Evolutionary conservation across 257 asterid species (phyloP).

Genomic region (Plantago elongata): DNA sequence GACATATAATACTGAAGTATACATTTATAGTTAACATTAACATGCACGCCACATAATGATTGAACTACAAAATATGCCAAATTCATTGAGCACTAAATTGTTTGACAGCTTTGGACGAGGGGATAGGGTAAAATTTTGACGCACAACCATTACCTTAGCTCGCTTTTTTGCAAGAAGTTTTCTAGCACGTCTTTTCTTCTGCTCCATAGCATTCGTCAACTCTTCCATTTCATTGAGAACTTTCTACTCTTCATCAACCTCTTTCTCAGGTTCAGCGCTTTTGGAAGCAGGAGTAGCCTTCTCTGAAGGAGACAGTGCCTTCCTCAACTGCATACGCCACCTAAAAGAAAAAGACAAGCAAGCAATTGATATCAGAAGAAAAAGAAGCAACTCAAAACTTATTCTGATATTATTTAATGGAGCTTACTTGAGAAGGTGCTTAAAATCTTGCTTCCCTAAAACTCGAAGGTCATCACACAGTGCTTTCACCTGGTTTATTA

Average conservation of each 20-base stretch:
- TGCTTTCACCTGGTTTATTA: slow-evolving; percentile 55
- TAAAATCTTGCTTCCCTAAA: slow-evolving; percentile 88
- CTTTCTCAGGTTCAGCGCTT: slow-evolving; percentile 36
- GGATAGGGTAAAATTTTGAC: slow-evolving; percentile 1
- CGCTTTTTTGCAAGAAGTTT: slow-evolving; percentile 61
- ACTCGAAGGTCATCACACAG: slow-evolving; percentile 84
- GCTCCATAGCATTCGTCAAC: slow-evolving; percentile 70
- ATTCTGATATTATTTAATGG: background rate
- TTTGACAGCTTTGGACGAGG: background rate
- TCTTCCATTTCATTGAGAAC: slow-evolving; percentile 83
- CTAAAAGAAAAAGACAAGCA: slow-evolving; percentile 29
- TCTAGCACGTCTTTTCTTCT: slow-evolving; percentile 71
- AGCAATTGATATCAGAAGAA: slow-evolving; percentile 4
- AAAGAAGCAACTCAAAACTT: background rate
- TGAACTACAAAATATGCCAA: background rate
- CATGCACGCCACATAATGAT: background rate
- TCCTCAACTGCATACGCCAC: slow-evolving; percentile 79
- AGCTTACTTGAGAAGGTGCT: slow-evolving; percentile 74
- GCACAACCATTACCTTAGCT: slow-evolving; percentile 52
- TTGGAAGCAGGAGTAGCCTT: slow-evolving; percentile 37
- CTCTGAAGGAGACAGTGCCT: slow-evolving; percentile 71
- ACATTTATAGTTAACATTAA: too few species aligned
- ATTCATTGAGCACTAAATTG: background rate
- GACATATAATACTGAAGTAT: too few species aligned
- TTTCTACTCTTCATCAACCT: slow-evolving; percentile 68